phyloP scores from a whole-genome alignment of 306 rosid genomes.

The Ormosia emarginata region DNA sequence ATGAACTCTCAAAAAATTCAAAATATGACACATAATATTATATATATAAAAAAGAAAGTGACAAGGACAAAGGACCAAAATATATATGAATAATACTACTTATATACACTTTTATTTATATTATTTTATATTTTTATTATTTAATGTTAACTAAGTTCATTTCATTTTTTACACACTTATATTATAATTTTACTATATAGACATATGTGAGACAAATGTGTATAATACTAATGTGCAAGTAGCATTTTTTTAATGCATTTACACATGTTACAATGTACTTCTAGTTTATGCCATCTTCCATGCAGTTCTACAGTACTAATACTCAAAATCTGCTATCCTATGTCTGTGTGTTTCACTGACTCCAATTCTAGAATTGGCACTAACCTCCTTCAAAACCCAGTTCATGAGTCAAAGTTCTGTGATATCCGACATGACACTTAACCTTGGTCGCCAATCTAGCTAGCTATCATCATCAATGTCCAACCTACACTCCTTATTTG shows the following conservation, averaged over 20 bases:
- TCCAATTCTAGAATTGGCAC: neutral
- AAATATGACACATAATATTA: neutral
- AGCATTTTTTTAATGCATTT: neutral
- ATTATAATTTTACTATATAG: too few species aligned
- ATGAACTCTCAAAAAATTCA: neutral
- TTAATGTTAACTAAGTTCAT: too few species aligned
- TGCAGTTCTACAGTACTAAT: neutral
- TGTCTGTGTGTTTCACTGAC: neutral
- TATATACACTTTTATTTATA: too few species aligned
- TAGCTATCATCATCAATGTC: conserved; percentile 28
- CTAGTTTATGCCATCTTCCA: neutral
- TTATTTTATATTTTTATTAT: too few species aligned
- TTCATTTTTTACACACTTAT: too few species aligned
- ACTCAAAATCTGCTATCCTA: neutral
- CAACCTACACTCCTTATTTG: conserved; percentile 30
- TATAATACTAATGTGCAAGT: too few species aligned
- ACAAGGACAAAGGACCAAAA: neutral
- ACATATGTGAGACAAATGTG: too few species aligned
- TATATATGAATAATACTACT: too few species aligned
- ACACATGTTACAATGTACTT: neutral
- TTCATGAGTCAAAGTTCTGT: neutral
- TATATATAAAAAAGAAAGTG: neutral
- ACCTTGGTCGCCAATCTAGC: neutral
- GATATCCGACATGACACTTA: neutral
- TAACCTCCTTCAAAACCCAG: neutral